phyloP scores from a whole-genome alignment of 768 basidiomycete genomes.

The Serendipita vermifera region DNA sequence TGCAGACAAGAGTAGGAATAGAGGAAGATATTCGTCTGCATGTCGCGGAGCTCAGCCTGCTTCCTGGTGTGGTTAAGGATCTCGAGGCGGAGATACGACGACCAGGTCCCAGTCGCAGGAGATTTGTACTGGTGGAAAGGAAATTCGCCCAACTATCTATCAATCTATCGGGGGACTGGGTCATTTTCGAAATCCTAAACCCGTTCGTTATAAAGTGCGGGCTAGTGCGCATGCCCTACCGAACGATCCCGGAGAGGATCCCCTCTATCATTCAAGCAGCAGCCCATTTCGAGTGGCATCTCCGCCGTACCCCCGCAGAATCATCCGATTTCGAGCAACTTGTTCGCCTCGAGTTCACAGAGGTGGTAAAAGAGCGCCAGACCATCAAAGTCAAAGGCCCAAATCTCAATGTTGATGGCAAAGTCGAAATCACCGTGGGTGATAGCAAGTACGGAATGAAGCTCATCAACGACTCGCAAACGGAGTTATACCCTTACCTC shows the following conservation, averaged over 20 bases:
- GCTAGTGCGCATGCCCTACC: slow-evolving; percentile 21
- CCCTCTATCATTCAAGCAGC: slow-evolving; percentile 37
- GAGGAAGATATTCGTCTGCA: background rate
- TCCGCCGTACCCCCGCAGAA: slow-evolving; percentile 37
- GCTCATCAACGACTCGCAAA: slow-evolving; percentile 19
- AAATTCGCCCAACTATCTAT: slow-evolving; percentile 41
- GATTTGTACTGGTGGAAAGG: background rate
- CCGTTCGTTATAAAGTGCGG: slow-evolving; percentile 26
- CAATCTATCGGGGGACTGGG: slow-evolving; percentile 27
- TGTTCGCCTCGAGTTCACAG: background rate
- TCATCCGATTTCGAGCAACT: slow-evolving; percentile 18
- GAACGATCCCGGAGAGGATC: slow-evolving; percentile 28
- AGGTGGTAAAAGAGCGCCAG: background rate
- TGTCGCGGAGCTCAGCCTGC: background rate
- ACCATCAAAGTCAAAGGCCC: background rate
- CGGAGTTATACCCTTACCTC: slow-evolving; percentile 18
- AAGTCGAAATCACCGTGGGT: slow-evolving; percentile 17
- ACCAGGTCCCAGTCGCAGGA: slow-evolving; percentile 33
- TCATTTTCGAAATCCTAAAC: slow-evolving; percentile 37
- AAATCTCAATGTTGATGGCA: slow-evolving; percentile 12
- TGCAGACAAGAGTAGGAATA: slow-evolving; percentile 24
- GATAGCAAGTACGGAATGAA: slow-evolving; percentile 16
- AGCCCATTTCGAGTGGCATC: slow-evolving; percentile 46
- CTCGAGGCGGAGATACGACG: slow-evolving; percentile 23
- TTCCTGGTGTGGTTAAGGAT: background rate